Evolutionary conservation across 2,329 filamentous ascomycete species (phyloP).

Genomic region (Coleophoma crateriformis): DNA sequence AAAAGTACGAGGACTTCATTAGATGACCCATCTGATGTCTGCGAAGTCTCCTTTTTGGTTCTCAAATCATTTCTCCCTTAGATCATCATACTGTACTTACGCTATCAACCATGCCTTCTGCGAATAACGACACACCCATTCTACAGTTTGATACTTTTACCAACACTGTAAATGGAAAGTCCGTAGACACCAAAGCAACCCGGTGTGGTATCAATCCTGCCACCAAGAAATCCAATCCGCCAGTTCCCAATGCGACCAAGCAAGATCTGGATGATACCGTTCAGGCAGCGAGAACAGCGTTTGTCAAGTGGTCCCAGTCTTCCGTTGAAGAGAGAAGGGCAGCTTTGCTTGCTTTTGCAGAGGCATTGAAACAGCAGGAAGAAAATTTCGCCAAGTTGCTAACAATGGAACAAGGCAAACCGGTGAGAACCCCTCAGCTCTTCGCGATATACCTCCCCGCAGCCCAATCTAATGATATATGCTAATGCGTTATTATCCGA

Average conservation of each 20-base stretch:
- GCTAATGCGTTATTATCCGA: not conserved
- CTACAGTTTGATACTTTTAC: slow-evolving; percentile 6
- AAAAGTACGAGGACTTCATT: no score
- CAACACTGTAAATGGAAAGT: slow-evolving; percentile 13
- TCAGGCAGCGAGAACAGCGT: slow-evolving; percentile 36
- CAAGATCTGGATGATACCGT: slow-evolving; percentile 40
- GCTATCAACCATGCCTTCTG: no score
- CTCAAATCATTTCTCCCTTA: no score
- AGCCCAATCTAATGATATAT: not conserved
- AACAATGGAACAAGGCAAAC: slow-evolving; percentile 43
- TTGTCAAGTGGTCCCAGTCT: slow-evolving; percentile 37
- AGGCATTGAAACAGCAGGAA: slow-evolving; percentile 17
- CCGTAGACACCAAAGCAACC: slow-evolving; percentile 1
- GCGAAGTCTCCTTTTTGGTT: no score
- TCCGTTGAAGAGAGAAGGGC: slow-evolving; percentile 35
- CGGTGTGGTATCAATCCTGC: slow-evolving; percentile 10
- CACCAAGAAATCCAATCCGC: slow-evolving; percentile 5
- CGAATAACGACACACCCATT: no score
- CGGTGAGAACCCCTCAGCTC: slow-evolving; percentile 18
- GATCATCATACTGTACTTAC: no score
- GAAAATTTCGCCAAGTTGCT: slow-evolving; percentile 37
- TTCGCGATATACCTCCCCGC: not conserved
- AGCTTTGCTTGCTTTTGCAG: slow-evolving; percentile 27
- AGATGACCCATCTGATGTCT: no score
- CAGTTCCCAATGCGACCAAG: slow-evolving; percentile 33